Evolutionary conservation across 2,329 filamentous ascomycete genomes (phyloP).

Genomic region (Lasiodiplodia hormozganensis): DNA sequence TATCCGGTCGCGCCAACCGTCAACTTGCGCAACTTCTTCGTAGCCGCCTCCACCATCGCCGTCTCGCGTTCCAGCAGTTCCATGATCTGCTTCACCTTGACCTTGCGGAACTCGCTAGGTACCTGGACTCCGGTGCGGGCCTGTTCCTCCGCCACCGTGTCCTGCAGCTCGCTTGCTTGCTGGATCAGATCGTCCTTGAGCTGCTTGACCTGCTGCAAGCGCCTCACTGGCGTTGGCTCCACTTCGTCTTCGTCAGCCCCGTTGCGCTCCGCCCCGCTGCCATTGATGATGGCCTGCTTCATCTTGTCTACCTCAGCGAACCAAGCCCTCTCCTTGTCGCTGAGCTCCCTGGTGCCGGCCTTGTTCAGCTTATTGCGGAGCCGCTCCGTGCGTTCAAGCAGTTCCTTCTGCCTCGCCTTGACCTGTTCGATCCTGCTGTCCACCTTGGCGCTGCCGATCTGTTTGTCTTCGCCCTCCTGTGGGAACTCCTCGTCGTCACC

Average conservation of each 20-base stretch:
- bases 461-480: slow-evolving; percentile 54
- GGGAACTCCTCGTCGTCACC: slow-evolving; percentile 60
- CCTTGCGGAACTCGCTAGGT: slow-evolving; percentile 42
- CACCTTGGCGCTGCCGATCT: slow-evolving; percentile 62
- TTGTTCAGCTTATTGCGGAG: slow-evolving; percentile 61
- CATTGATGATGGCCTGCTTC: slow-evolving; percentile 46
- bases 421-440: slow-evolving; percentile 64
- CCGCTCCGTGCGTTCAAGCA: slow-evolving; percentile 66
- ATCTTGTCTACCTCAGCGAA: slow-evolving; percentile 61
- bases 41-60: slow-evolving; percentile 43
- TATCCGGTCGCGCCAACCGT: slow-evolving; percentile 15
- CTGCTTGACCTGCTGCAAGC: slow-evolving; percentile 63
- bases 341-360: slow-evolving; percentile 54
- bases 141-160: slow-evolving; percentile 31
- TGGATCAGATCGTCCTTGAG: slow-evolving; percentile 60
- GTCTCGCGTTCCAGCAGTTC: slow-evolving; percentile 42
- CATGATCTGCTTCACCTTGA: slow-evolving; percentile 44
- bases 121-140: slow-evolving; percentile 35
- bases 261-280: slow-evolving; percentile 27
- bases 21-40: slow-evolving; percentile 38
- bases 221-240: slow-evolving; percentile 50
- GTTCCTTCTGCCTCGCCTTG: slow-evolving; percentile 62
- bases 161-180: slow-evolving; percentile 36
- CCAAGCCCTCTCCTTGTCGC: slow-evolving; percentile 68
- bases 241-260: slow-evolving; percentile 38